Base-by-base conservation (phyloP, 805 yeast species). In the Wickerhamomyces chaumierensis region DNA sequence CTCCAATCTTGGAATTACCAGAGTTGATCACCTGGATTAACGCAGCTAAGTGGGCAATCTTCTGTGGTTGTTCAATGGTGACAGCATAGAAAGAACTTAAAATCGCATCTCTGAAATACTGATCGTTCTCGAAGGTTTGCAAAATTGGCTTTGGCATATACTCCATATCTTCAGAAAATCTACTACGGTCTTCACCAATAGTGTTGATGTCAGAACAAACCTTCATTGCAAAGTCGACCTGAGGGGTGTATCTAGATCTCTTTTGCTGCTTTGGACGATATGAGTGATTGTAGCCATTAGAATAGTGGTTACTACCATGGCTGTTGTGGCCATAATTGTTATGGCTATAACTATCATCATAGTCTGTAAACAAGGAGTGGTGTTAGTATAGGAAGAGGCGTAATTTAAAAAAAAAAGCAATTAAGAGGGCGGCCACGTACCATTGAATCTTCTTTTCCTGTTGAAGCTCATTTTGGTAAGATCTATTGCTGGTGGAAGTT, bases 21-120 rank as follows among this genome's bases (percentile, higher is more conserved):
- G 81, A 65, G 59, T 81, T 79, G 35, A 84, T 76, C 18, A 78
- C 63, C 50, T 79, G 69, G 5, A 87, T 61, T 46, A 86, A 65
- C 8, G 78, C 75, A 20, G 86, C 71, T 41, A 90, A 58, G n/a
- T 78, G 71, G 13, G 79, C 75, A 42, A 81, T 72, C 56, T 88
- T 92, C 45, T 88, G 95, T 0, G 99, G 97, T 58, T 90, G 96
- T 58, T 92, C 97, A 21, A 73, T 60, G 11, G 81, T 67, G 34
- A 83, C 71, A 2, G 94, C 84, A 39, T 71, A 69, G 19, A 87
- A 53, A 2, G 84, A 81, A 36, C 69, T 66, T 42, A 84, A 60
- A 17, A 84, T 62, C 3, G 80, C 73, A 27, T 60, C 61, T 42
- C 84, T 66, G 44, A 80, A 72, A 37, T 67, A 67, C 42, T 73